Base-by-base conservation (phyloP, 208 protist genomes). In the Lotmaria passim region DNA sequence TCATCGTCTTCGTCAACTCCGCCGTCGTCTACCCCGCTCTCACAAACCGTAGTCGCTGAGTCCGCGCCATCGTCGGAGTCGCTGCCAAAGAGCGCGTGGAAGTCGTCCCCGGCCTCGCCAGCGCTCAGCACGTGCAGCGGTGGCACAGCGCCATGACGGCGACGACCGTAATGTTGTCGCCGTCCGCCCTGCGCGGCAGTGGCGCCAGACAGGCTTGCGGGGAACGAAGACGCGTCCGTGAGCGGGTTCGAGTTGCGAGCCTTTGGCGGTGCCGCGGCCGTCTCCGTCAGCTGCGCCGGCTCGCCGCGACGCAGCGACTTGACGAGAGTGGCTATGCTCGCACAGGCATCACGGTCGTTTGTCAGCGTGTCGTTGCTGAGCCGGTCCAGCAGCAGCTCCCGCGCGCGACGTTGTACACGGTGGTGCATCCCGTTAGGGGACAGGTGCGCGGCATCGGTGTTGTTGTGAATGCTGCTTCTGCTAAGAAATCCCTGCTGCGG, bases 281-380 rank as follows among this genome's bases (percentile, higher is more conserved):
- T 43, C 8, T 23, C 24, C 1, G 39, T 39, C 1, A 26, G 55
- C 14, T 64, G 24, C 34, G 57, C 30, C 6, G 23, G 52, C 30
- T 62, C 24, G 11, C 43, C 64, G 12, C n/a, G 17, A 11, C 44
- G 48, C n/a, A 69, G 73, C 2, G 67, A 57, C 46, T 46, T 24
- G 46, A 67, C 50, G 7, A 67, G 46, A 10, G 43, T 64, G 1
- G 66, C 44, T 1, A n/a, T 19, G 39, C 58, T 72, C 26, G 31
- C 64, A 8, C 57, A 44, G 21, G 66, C 56, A 15, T 55, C 66
- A 12, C 33, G 26, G 34, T 69, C 56, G 39, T 46, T 72, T 0
- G 64, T 68, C 12, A 78, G 64, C 19, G 62, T 78, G 33, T 72
- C 43, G 39, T 15, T 7, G 66, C 17, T 56, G 17, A 72, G 66